Conservation (phyloP, 2,329 filamentous ascomycete genomes). For the Clonostachys rosea region DNA sequence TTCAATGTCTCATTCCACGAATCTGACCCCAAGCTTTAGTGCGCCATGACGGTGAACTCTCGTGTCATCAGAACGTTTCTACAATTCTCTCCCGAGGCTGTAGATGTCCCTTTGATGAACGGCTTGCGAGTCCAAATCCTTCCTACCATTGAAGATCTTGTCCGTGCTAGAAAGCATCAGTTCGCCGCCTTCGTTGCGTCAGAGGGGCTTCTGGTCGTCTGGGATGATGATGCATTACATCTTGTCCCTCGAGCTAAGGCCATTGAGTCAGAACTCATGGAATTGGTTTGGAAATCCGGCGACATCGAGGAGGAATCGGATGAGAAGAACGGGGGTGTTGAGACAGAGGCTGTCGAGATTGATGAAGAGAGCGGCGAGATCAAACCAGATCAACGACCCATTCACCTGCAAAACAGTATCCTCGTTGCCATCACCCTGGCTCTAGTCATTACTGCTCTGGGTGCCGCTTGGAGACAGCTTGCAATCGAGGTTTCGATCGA, state of each 20-base stretch:
- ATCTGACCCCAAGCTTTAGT: constrained; percentile 32
- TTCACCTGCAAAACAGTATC: constrained; percentile 66
- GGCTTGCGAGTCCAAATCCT: constrained; percentile 74
- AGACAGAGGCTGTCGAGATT: constrained; percentile 46
- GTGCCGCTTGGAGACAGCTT: constrained; percentile 65
- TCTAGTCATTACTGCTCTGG: constrained; percentile 61
- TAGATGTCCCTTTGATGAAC: constrained; percentile 72
- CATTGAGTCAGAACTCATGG: constrained; percentile 74
- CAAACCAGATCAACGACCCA: constrained; percentile 58
- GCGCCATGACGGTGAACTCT: constrained; percentile 77
- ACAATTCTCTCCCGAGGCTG: constrained; percentile 65
- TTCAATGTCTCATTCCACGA: neutral
- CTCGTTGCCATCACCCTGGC: constrained; percentile 63
- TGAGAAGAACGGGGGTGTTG: constrained; percentile 41
- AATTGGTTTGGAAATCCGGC: constrained; percentile 66
- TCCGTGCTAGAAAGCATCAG: constrained; percentile 70
- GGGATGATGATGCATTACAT: constrained; percentile 76
- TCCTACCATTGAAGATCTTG: constrained; percentile 65
- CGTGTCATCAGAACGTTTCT: constrained; percentile 75
- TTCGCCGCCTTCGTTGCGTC: constrained; percentile 75
- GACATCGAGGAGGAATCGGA: constrained; percentile 47
- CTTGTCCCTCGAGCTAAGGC: constrained; percentile 64
- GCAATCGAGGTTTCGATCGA: constrained; percentile 66
- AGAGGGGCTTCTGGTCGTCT: constrained; percentile 69
- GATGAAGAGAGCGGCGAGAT: constrained; percentile 69